A percentile compares a stretch with the other conserved stretches of the same genome.
Conservation (phyloP, 306 rosid genomes). For the Prunus mume region DNA sequence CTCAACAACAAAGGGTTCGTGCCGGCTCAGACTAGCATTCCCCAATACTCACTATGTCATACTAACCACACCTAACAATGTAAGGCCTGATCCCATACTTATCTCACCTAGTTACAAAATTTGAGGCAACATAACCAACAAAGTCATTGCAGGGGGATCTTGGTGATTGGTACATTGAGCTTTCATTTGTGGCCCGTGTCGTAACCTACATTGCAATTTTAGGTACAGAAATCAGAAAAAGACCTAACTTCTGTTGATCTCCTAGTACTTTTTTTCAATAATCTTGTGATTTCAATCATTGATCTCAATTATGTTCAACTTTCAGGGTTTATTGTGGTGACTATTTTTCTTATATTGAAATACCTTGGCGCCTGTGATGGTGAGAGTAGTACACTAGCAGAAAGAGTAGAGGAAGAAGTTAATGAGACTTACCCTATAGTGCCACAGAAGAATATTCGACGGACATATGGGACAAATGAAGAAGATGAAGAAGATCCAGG, state of each 20-base stretch:
- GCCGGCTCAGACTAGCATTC: constrained; percentile 48
- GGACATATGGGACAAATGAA: constrained; percentile 47
- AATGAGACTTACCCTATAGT: constrained; percentile 55
- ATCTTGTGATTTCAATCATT: constrained; percentile 9
- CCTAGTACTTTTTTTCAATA: background rate
- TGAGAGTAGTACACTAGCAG: constrained; percentile 3
- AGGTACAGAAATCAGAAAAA: constrained; percentile 32
- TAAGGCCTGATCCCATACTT: constrained; percentile 30
- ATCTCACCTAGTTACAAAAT: constrained; percentile 5
- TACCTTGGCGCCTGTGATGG: constrained; percentile 45
- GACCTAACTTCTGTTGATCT: background rate
- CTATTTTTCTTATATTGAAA: constrained; percentile 39
- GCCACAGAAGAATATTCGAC: constrained; percentile 24
- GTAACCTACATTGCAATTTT: constrained; percentile 48
- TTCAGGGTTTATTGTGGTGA: constrained; percentile 39
- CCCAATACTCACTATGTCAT: constrained; percentile 51
- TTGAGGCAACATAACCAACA: background rate
- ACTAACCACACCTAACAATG: constrained; percentile 47
- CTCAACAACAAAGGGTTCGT: constrained; percentile 44
- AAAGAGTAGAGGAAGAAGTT: constrained; percentile 12
- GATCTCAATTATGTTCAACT: constrained; percentile 3
- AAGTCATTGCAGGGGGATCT: constrained; percentile 42
- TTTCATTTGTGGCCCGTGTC: constrained; percentile 47
- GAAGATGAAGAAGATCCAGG: constrained; percentile 51
- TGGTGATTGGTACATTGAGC: constrained; percentile 39